Evolutionary conservation across 2,329 filamentous ascomycete species (phyloP).

Genomic region (Xylariaceae sp.): DNA sequence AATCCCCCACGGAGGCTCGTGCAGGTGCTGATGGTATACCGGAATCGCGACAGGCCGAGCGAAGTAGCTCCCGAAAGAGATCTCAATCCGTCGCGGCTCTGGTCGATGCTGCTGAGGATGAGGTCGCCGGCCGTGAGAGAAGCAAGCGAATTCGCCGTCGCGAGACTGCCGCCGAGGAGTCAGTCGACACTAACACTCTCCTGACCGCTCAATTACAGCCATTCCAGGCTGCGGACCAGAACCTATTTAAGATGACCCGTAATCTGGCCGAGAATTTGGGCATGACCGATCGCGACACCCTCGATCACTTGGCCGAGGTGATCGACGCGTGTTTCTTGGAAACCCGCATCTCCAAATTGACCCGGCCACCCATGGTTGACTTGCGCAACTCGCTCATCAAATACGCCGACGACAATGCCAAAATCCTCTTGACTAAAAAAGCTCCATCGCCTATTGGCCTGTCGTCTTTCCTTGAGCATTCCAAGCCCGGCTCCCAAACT

Average conservation of each 20-base stretch:
- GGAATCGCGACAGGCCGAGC: slow-evolving; percentile 35
- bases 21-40: slow-evolving; percentile 29
- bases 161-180: slow-evolving; percentile 54
- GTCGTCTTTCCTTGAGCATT: slow-evolving; percentile 62
- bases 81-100: slow-evolving; percentile 62
- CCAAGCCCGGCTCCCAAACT: slow-evolving; percentile 54
- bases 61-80: slow-evolving; percentile 52
- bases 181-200: slow-evolving; percentile 49
- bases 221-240: slow-evolving; percentile 55
- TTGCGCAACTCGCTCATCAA: slow-evolving; percentile 47
- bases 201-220: slow-evolving; percentile 55
- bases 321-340: slow-evolving; percentile 52
- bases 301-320: slow-evolving; percentile 47
- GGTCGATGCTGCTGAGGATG: slow-evolving; percentile 55
- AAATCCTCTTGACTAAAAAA: slow-evolving; percentile 52
- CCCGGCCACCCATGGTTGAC: slow-evolving; percentile 46
- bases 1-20: slow-evolving; percentile 35
- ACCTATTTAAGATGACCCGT: slow-evolving; percentile 54
- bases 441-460: slow-evolving; percentile 52
- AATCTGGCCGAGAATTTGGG: slow-evolving; percentile 55
- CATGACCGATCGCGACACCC: slow-evolving; percentile 47
- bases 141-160: slow-evolving; percentile 65
- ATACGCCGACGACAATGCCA: slow-evolving; percentile 54
- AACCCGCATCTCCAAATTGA: slow-evolving; percentile 48
- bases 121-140: slow-evolving; percentile 56